Conservation (phyloP, 345 rosid species). For the Trapa incisa region DNA sequence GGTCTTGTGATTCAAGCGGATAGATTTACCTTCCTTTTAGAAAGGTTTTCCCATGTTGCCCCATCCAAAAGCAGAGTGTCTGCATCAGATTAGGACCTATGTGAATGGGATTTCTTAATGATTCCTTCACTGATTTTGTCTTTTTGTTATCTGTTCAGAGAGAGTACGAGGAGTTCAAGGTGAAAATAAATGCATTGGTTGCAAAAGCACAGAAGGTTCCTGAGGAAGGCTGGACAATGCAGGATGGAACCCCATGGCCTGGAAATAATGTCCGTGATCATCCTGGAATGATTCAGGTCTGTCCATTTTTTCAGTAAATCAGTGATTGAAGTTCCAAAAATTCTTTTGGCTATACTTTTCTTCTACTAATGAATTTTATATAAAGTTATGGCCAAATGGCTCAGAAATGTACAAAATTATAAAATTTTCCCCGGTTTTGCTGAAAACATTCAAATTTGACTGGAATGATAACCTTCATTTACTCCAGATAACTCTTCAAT, state of each 20-base stretch:
- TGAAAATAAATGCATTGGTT: slow-evolving; percentile 82
- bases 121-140: background rate
- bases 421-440: too few species aligned
- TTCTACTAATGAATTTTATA: background rate
- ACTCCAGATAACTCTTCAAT: too few species aligned
- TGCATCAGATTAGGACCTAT: background rate
- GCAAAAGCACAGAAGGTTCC: slow-evolving; percentile 97
- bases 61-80: background rate
- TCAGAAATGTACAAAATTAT: too few species aligned
- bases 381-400: too few species aligned
- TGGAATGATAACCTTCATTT: too few species aligned
- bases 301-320: slow-evolving; percentile 8
- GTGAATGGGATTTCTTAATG: background rate
- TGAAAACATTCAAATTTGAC: too few species aligned
- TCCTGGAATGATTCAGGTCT: slow-evolving; percentile 99
- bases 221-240: slow-evolving; percentile 99
- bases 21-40: background rate
- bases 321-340: background rate
- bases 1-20: background rate
- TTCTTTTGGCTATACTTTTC: background rate
- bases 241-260: slow-evolving; percentile 99
- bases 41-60: background rate
- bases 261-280: slow-evolving; percentile 90
- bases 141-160: slow-evolving; percentile 34
- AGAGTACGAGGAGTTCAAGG: slow-evolving; percentile 96